Percentiles rank a stretch among this genome's conserved stretches.
These are phyloP conservation scores for Huntiella bhutanensis DNA, from an alignment of 2,329 filamentous ascomycete genomes.

Conservation along the genomic window DNA sequence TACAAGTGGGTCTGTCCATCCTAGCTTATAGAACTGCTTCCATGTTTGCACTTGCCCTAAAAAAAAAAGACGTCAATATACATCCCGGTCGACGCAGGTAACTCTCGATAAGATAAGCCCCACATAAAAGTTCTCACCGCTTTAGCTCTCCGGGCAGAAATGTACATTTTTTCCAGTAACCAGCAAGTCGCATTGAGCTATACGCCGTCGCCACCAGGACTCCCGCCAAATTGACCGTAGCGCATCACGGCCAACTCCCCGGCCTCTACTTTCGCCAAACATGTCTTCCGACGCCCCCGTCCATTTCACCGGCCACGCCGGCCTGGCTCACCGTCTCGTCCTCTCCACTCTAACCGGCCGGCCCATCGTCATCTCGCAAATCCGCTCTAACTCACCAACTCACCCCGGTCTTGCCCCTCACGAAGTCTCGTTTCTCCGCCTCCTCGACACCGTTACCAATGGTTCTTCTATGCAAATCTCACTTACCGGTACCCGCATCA, in stretches of 20 bases:
- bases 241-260: background rate
- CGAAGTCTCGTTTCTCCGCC: conserved; percentile 87
- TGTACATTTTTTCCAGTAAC: too few relatives aligned
- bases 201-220: too few relatives aligned
- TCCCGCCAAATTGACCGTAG: too few relatives aligned
- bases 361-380: conserved; percentile 80
- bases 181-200: too few relatives aligned
- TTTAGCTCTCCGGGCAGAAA: background rate
- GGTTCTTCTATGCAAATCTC: conserved; percentile 89
- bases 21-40: too few relatives aligned
- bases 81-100: conserved; percentile 2
- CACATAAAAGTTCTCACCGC: conserved; percentile 6
- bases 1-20: too few relatives aligned
- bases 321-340: conserved; percentile 66
- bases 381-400: conserved; percentile 69
- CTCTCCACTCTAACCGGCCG: conserved; percentile 82
- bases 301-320: conserved; percentile 67
- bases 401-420: conserved; percentile 77
- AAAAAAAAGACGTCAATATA: background rate
- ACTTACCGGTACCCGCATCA: conserved; percentile 82
- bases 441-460: conserved; percentile 89
- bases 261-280: conserved; percentile 12
- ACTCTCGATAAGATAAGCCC: conserved; percentile 11
- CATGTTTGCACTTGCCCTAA: background rate
- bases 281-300: conserved; percentile 33